Percentiles rank a stretch among this genome's conserved stretches.
These are phyloP conservation scores for Neofusicoccum sp. DNA, from an alignment of 2,329 filamentous ascomycete genomes.

Conservation along the genomic window DNA sequence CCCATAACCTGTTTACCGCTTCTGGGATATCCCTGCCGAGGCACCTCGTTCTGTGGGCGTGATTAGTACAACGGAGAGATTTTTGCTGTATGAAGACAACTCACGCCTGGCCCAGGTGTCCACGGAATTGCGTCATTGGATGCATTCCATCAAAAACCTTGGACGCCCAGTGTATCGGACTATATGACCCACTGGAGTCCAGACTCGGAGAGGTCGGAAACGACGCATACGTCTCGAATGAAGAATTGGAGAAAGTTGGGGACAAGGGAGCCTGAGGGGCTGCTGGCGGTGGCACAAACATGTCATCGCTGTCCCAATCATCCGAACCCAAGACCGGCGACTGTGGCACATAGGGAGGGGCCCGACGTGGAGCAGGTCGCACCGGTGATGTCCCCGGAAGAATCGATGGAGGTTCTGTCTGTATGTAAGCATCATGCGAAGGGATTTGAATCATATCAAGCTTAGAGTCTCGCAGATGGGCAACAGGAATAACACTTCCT, in stretches of 20 bases:
- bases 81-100: constrained; percentile 21
- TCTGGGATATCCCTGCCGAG: constrained; percentile 36
- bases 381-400: background rate
- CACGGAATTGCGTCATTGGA: constrained; percentile 36
- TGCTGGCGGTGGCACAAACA: constrained; percentile 4
- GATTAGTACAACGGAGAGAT: constrained; percentile 15
- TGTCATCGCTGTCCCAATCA: constrained; percentile 12
- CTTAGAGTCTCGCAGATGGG: background rate
- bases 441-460: background rate
- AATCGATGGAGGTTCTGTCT: background rate
- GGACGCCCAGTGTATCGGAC: constrained; percentile 41
- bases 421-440: background rate
- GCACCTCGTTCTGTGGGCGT: constrained; percentile 29
- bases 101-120: constrained; percentile 25
- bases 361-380: background rate
- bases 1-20: constrained; percentile 33
- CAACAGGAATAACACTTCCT: background rate
- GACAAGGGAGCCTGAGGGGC: constrained; percentile 29
- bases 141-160: constrained; percentile 45
- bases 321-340: constrained; percentile 1
- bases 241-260: constrained; percentile 43
- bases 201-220: constrained; percentile 20
- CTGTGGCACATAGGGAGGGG: background rate
- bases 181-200: constrained; percentile 30
- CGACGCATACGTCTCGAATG: constrained; percentile 40